Evolutionary conservation across 2,329 filamentous ascomycete species (phyloP).

Genomic region (Fusarium luffae): DNA sequence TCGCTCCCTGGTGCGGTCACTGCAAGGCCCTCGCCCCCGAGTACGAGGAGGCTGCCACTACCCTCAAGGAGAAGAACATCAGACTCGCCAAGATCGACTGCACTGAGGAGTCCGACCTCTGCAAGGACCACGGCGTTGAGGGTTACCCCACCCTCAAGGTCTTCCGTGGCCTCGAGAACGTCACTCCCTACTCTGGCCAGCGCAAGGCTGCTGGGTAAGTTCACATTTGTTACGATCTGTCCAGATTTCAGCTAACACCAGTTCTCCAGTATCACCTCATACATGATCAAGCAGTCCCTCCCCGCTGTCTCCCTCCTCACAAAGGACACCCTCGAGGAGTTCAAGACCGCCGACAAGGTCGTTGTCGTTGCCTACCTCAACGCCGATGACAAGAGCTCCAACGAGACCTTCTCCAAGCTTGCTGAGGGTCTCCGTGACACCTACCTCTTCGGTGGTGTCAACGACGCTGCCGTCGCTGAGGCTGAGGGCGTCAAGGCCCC

Average conservation of each 20-base stretch:
- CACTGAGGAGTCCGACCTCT: slow-evolving; percentile 93
- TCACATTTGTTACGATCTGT: neutral
- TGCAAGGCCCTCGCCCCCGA: slow-evolving; percentile 97
- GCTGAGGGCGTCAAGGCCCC: slow-evolving; percentile 90
- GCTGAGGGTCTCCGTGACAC: slow-evolving; percentile 84
- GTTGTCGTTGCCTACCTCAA: slow-evolving; percentile 91
- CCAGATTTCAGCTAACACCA: slow-evolving; percentile 35
- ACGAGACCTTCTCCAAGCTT: slow-evolving; percentile 81
- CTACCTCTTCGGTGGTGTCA: slow-evolving; percentile 91
- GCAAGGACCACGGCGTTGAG: slow-evolving; percentile 89
- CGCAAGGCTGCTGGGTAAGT: slow-evolving; percentile 83
- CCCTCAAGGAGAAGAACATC: slow-evolving; percentile 89
- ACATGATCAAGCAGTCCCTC: slow-evolving; percentile 98
- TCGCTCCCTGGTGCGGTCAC: slow-evolving; percentile 96
- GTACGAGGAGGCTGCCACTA: slow-evolving; percentile 87
- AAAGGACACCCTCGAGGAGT: slow-evolving; percentile 87
- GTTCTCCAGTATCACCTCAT: slow-evolving; percentile 70
- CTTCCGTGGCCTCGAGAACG: slow-evolving; percentile 89
- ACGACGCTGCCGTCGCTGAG: slow-evolving; percentile 85
- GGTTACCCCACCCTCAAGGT: slow-evolving; percentile 99
- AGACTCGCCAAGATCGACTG: slow-evolving; percentile 90
- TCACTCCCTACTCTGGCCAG: slow-evolving; percentile 86
- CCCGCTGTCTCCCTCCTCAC: slow-evolving; percentile 88
- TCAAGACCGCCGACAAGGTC: slow-evolving; percentile 98
- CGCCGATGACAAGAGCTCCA: slow-evolving; percentile 82